These are phyloP conservation scores for Oryza nivara DNA, from an alignment of 176 grass and related monocot genomes.

Conservation along the genomic window DNA sequence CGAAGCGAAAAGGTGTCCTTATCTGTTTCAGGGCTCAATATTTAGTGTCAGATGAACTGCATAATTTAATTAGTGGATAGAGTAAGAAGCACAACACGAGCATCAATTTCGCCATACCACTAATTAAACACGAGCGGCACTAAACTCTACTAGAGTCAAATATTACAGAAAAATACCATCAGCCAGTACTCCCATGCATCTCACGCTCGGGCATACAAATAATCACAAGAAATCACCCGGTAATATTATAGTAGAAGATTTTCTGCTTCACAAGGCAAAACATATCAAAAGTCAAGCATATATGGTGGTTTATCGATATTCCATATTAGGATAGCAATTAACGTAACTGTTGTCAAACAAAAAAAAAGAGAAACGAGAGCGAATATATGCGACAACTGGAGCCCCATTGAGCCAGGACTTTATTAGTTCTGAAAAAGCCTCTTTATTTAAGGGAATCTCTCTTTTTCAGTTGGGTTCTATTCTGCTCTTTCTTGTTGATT, in stretches of 20 bases:
- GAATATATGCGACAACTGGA: constrained; percentile 40
- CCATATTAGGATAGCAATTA: constrained; percentile 1
- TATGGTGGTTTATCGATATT: not conserved
- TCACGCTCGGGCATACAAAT: not conserved
- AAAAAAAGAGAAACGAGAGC: not conserved
- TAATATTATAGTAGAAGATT: not conserved
- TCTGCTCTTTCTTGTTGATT: not conserved
- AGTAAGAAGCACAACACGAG: too few species aligned
- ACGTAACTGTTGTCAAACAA: not conserved
- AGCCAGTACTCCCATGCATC: not conserved
- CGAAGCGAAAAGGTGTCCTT: too few species aligned
- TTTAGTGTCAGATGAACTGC: too few species aligned
- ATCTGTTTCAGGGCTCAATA: too few species aligned
- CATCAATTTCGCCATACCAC: too few species aligned
- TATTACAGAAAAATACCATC: not conserved
- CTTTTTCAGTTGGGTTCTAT: not conserved
- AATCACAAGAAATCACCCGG: not conserved
- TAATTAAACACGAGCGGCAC: not conserved
- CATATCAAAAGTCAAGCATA: not conserved
- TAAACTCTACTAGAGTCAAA: not conserved
- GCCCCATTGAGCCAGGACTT: not conserved
- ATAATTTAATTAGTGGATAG: too few species aligned
- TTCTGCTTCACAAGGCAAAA: not conserved
- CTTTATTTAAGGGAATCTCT: constrained; percentile 16
- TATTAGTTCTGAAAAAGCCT: not conserved